Base-by-base conservation (phyloP, 2,329 filamentous ascomycete genomes). In the Fusarium abutilonis region DNA sequence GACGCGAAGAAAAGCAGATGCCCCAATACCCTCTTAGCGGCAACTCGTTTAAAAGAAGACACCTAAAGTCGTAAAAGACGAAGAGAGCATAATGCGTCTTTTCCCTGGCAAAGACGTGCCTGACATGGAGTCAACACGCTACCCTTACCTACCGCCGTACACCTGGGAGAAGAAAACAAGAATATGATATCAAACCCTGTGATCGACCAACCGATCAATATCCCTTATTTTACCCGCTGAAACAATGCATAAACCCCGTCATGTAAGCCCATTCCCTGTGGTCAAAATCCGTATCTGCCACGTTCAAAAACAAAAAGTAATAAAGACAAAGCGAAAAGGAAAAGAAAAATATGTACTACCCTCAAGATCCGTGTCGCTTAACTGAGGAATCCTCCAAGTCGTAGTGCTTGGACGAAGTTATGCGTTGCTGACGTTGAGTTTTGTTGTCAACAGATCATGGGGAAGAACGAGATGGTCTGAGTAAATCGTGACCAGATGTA, bases 241-340 rank as follows among this genome's bases (percentile, higher is more conserved):
- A 69, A 67, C 66, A 73, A 78, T 78, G 76, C 76, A 76, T 73
- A 62, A 75, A 66, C 67, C 67, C 67, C 68, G 52, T 76, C 73
- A 58, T 76, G 58, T 73, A 60, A 64, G 46, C 60, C 70, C 68
- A 60, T 73, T 74, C 72, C 71, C 63, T 55, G 59, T 66, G 56
- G 53, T 57, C 65, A 59, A 61, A 53, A 52, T 40, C 51, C 57
- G 34, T 49, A 35, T 66, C 57, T 63, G 60, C 65, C 57, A 66
- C 64, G 46, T 63, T 48, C 44, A 59, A 64, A 49, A 67, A 67
- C 41, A 65, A 66, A 67, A 48, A 63, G 58, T 26, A 26, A 26
- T 26, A 66, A 19, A 19, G 19, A 67, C 57, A 52, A 52, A 49
- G 52, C 47, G 52, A 64, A 55, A 66, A 64, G 51, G 49, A 55